Base-by-base conservation (phyloP, 257 asterid species). In the Nicotiana undulata region DNA sequence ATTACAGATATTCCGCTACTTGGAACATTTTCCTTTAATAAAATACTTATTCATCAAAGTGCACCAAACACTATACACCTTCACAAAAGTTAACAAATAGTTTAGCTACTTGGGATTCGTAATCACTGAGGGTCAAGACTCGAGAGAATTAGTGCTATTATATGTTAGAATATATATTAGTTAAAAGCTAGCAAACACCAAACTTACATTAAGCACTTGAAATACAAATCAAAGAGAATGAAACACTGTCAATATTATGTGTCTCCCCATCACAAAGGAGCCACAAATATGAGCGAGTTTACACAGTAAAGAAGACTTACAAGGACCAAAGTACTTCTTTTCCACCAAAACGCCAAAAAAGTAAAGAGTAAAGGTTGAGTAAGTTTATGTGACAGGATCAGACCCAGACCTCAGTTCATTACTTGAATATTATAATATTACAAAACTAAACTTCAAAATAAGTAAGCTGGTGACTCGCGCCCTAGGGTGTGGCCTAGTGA, bases 1-100 rank as follows among this genome's bases (percentile, higher is more conserved):
- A 70, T 20, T 6, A 20, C 59, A 12, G 55, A 70, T 68, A 10
- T n/a, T 68, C 29, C 13, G 77, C 13, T n/a, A 44, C 34, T 70
- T 37, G 32, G 12, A 20, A 68, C 56, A 16, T 32, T 32, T 66
- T 40, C 11, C 11, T 24, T 10, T 3, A 18, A 11, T 20, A 20
- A 68, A 11, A 70, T 6, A 70, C 22, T 51, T 44, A 44, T 70
- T 44, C 59, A 44, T 44, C 37, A 20, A 11, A 70, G 77, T 22
- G 59, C 77, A 70, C 77, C 77, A 70, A 68, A 31, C 58, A 68
- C 32, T 68, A 68, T 37, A 70, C 77, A 70, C 16, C 18, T 51
- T 51, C 17, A 51, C 55, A 51, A 13, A 70, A 70, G 77, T 70
- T 20, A 29, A 9, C 22, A 70, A 44, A 70, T 22, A 70, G 37